These are phyloP conservation scores for Vitis amurensis DNA, from an alignment of 164 flowering plant species.

Conservation along the genomic window DNA sequence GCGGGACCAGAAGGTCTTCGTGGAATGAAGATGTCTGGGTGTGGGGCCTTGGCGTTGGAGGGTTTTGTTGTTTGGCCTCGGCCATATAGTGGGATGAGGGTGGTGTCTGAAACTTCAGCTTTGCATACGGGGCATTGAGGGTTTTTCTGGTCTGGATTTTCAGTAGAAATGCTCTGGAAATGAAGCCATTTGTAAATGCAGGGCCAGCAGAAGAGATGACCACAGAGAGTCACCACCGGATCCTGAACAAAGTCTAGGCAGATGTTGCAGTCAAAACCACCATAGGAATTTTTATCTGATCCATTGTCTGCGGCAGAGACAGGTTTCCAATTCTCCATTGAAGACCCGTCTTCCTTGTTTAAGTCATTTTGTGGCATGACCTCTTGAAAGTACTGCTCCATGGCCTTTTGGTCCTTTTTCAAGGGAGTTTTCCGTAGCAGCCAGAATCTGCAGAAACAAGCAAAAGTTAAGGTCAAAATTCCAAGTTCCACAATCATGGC, in stretches of 20 bases:
- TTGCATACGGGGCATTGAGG: conserved; percentile 68
- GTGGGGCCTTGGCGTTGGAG: conserved; percentile 22
- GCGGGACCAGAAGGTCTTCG: conserved; percentile 39
- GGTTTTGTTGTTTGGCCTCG: conserved; percentile 36
- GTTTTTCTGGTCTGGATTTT: conserved; percentile 19
- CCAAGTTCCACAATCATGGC: too few species aligned
- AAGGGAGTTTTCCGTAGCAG: not conserved
- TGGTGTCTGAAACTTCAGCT: conserved; percentile 34
- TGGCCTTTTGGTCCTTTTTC: conserved; percentile 14
- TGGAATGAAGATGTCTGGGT: conserved; percentile 35
- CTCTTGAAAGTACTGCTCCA: conserved; percentile 33
- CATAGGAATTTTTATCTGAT: conserved; percentile 16
- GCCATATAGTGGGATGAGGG: conserved; percentile 59
- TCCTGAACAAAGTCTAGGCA: conserved; percentile 60
- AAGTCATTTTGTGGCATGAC: conserved; percentile 9
- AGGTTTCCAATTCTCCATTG: conserved; percentile 25
- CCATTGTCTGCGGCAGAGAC: conserved; percentile 6
- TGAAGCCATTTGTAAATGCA: conserved; percentile 69
- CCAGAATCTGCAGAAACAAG: conserved; percentile 6
- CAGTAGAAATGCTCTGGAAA: conserved; percentile 19
- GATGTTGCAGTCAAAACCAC: conserved; percentile 63
- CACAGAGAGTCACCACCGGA: conserved; percentile 71
- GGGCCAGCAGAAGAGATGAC: conserved; percentile 75
- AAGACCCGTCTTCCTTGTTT: conserved; percentile 8
- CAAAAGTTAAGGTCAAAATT: not conserved